Base-by-base conservation (phyloP, 108 stramenopile species). In the Nitzschia sp. region DNA sequence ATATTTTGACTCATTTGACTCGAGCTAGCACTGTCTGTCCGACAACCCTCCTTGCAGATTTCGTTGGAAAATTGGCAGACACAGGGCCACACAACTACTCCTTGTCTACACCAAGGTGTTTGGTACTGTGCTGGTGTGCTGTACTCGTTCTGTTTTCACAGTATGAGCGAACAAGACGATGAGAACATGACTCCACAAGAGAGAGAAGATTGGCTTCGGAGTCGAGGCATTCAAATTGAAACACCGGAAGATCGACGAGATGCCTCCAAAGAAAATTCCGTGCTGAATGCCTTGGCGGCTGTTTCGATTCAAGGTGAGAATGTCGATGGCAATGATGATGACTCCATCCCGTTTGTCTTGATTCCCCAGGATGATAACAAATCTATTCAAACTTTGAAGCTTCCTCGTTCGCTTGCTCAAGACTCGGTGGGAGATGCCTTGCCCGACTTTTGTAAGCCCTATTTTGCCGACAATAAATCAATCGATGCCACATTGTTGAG, bases 351-450 rank as follows among this genome's bases (percentile, higher is more conserved):
- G 22, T 93, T 87, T 60, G 87, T 87, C 0, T 71, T 71, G 39
- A 43, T 90, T 20, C 92, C 92, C 17, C 75, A 85, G n/a, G 92
- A 93, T 65, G 75, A 75, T 14, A 62, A 84, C 6, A 78, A 83
- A 51, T 76, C 83, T 2, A 76, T 93, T 17, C n/a, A 63, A 52
- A 63, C 71, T 51, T 46, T 86, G 41, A 51, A 56, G 3, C 44
- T 87, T 34, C 84, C 84, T 57, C 7, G 3, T 10, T 51, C 34
- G 10, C 51, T 75, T 7, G 43, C 63, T 8, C 59, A 54, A 48
- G 66, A 10, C 0, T 8, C n/a, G n/a, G 21, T 41, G 10, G 88
- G 88, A 1, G 92, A 93, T 63, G 19, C 67, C 3, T 43, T 93
- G 8, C 76, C 81, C 0, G 57, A 63, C 1, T 81, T 81, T 50